These are phyloP conservation scores for Cryptococcus sp. DNA, from an alignment of 1,284 basidiomycete species.

Conservation along the genomic window DNA sequence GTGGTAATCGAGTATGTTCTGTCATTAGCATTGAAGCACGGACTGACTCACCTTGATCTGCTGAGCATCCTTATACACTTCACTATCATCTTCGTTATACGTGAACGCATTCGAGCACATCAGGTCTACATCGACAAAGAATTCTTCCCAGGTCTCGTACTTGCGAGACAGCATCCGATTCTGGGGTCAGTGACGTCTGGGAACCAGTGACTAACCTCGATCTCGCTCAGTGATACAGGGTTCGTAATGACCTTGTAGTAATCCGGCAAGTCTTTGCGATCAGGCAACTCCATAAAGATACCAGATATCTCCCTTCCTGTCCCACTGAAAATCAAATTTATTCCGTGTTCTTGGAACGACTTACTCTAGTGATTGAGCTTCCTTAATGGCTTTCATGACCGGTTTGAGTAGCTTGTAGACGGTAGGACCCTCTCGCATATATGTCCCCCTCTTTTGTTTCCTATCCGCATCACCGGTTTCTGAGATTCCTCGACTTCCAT, in stretches of 20 bases:
- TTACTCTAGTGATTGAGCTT: conserved; percentile 37
- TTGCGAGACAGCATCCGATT: conserved; percentile 59
- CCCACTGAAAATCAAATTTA: conserved; percentile 16
- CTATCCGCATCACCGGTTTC: not conserved
- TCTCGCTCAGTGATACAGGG: conserved; percentile 81
- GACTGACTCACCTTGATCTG: conserved; percentile 53
- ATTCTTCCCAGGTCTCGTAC: conserved; percentile 66
- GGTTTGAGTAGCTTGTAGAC: conserved; percentile 46
- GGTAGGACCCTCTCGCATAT: conserved; percentile 43
- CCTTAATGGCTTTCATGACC: conserved; percentile 35
- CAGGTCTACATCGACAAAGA: conserved; percentile 74
- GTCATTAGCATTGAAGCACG: not conserved
- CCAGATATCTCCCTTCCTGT: conserved; percentile 64
- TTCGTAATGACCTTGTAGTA: conserved; percentile 82
- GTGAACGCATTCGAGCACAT: conserved; percentile 86
- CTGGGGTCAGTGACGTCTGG: conserved; percentile 18
- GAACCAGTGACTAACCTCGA: conserved; percentile 57
- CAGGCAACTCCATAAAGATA: conserved; percentile 73
- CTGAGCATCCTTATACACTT: conserved; percentile 79
- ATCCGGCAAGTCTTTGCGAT: conserved; percentile 77
- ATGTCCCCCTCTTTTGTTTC: conserved; percentile 28
- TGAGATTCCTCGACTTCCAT: not conserved
- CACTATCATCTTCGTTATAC: conserved; percentile 82
- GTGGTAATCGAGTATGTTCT: conserved; percentile 15
- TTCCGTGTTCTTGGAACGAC: conserved; percentile 3